Evolutionary conservation across 2,329 filamentous ascomycete species (phyloP), one percentile per base, ranked within the genome.

Genomic region (Scedosporium boydii): DNA sequence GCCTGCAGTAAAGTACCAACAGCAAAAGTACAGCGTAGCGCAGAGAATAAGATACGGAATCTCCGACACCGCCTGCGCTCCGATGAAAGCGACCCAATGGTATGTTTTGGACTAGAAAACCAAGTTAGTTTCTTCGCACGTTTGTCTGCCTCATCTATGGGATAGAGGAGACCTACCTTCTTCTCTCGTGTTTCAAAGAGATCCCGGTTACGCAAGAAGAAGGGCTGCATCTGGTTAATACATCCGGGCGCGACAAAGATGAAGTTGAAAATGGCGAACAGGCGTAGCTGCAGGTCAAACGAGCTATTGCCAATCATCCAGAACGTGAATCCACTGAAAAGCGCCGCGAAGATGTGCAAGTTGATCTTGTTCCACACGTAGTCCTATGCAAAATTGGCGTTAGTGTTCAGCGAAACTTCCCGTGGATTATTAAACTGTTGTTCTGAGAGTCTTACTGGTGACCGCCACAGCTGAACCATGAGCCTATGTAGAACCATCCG

Each of bases 81-180:
- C 82, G 1, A 82, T 80, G 60, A 86, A 86, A 1, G 83, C 79
- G 2, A 78, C 65, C 79, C 79, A 81, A 61, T 74, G 73, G 62
- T 81, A 81, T 65, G 76, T 81, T 70, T 81, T 81, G 0, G 73
- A 77, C 71, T 62, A 57, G 16, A 7, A 53, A 6, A 41, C 4
- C 16, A 61, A 10, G 58, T 60, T 26, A 60, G 58, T 44, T 27
- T 51, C 41, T 10, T 41, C 3, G n/a, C 1, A 2, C 18, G 2
- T 57, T 7, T 12, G 6, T 6, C 2, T 6, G 10, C 21, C 3
- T 7, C 9, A 5, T 18, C 27, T 1, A 14, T 21, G 3, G 9
- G n/a, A 27, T 27, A 6, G 12, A 4, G 34, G 21, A 34, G 9
- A 48, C 41, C n/a, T 46, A 46, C 60, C 60, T 80, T 81, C 63